Percentiles rank a stretch among this genome's conserved stretches.
Evolutionary conservation across 306 rosid genomes (phyloP).

Genomic region (Quercus gilva): DNA sequence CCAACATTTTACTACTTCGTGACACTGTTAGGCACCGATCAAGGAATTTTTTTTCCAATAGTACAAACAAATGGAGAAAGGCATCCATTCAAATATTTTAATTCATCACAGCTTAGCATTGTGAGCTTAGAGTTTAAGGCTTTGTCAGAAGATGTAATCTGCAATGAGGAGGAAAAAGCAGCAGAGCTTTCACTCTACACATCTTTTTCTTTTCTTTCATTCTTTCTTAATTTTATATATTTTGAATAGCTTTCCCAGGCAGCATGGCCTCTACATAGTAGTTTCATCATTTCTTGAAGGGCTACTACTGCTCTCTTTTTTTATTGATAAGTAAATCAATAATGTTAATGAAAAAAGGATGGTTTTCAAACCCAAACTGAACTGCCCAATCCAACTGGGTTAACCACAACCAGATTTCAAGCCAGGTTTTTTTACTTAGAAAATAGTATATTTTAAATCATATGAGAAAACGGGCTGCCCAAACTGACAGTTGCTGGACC

Average conservation of each 20-base stretch:
- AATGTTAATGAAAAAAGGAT: neutral
- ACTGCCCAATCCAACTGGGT: too few species aligned
- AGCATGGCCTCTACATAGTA: neutral
- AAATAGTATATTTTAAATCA: too few species aligned
- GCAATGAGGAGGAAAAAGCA: neutral
- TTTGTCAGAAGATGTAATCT: neutral
- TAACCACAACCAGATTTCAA: too few species aligned
- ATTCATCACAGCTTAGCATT: neutral
- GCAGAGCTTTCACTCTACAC: neutral
- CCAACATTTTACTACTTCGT: too few species aligned
- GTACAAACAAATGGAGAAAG: neutral
- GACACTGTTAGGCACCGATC: too few species aligned
- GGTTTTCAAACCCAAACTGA: too few species aligned
- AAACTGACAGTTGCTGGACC: too few species aligned
- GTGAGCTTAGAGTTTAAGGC: neutral
- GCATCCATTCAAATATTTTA: neutral
- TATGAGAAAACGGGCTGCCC: too few species aligned
- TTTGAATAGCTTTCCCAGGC: neutral
- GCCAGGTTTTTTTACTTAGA: too few species aligned
- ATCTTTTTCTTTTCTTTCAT: neutral
- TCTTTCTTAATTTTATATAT: neutral
- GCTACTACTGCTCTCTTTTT: neutral
- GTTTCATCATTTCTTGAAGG: neutral
- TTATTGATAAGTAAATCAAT: too few species aligned
- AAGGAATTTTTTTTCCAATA: neutral